These are phyloP conservation scores for Bothriochloa decipiens DNA, from an alignment of 176 grass and related monocot genomes.

Conservation along the genomic window DNA sequence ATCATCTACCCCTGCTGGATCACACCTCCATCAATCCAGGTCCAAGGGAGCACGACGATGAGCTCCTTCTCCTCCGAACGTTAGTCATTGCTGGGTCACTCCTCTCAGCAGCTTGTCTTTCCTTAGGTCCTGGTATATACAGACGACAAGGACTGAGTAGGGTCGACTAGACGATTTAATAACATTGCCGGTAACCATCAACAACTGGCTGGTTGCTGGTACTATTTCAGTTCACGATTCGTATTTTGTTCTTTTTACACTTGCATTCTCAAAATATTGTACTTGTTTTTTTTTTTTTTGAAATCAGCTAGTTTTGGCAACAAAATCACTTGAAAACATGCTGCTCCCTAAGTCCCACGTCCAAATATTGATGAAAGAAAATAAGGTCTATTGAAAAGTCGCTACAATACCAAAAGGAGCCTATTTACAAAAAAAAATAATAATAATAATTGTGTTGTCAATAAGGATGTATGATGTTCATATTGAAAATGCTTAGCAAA, in stretches of 20 bases:
- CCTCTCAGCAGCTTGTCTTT: too few species aligned
- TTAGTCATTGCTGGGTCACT: too few species aligned
- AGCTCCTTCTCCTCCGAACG: too few species aligned
- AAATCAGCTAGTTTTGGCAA: neutral
- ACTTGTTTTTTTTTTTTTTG: neutral
- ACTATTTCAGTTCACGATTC: neutral
- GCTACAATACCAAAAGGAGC: neutral
- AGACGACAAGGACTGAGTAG: neutral
- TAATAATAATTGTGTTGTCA: neutral
- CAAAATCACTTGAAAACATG: conserved; percentile 11
- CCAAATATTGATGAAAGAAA: neutral
- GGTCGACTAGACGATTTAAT: neutral
- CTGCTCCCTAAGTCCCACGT: neutral
- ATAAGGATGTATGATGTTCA: neutral
- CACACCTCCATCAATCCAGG: too few species aligned
- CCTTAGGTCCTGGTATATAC: neutral
- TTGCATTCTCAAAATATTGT: neutral
- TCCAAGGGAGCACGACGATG: too few species aligned
- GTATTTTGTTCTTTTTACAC: conserved; percentile 8
- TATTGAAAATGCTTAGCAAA: conserved; percentile 4
- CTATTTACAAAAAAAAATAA: neutral
- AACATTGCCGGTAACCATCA: neutral
- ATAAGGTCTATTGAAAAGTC: conserved; percentile 3
- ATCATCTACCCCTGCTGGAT: too few species aligned
- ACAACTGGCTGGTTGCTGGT: neutral